Conservation (phyloP, 2,329 filamentous ascomycete species). For the Neospermospora avenae region DNA sequence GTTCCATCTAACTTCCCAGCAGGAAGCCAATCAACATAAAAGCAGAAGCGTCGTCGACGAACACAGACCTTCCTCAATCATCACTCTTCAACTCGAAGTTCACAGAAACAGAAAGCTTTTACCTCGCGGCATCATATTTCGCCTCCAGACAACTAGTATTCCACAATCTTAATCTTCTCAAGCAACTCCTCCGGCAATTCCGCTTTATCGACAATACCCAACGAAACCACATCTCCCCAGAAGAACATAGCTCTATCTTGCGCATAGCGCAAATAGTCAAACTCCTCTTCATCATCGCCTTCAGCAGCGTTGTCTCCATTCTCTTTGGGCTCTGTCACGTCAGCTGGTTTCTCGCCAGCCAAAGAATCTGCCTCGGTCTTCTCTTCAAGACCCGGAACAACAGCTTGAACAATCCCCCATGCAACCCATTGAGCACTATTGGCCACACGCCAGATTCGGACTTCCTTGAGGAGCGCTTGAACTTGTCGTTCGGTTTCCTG, state of each 20-base stretch:
- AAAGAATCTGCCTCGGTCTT: not conserved
- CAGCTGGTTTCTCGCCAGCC: not conserved
- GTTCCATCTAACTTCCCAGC: not conserved
- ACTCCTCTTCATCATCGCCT: conserved; percentile 53
- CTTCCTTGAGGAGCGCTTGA: conserved; percentile 70
- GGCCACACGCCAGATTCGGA: conserved; percentile 79
- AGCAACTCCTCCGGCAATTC: conserved; percentile 71
- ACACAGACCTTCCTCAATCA: not conserved
- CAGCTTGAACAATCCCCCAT: conserved; percentile 96
- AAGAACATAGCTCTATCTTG: conserved; percentile 91
- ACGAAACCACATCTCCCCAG: conserved; percentile 80
- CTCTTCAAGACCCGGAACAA: conserved; percentile 63
- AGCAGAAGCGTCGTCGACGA: not conserved
- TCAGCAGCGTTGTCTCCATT: conserved; percentile 19
- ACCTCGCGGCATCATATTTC: not conserved
- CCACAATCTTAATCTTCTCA: conserved; percentile 64
- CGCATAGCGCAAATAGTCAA: conserved; percentile 90
- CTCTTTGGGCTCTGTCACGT: conserved; percentile 8
- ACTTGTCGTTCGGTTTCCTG: conserved; percentile 65
- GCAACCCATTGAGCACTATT: conserved; percentile 91
- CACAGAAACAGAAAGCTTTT: not conserved
- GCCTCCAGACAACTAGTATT: conserved; percentile 41
- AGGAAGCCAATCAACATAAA: not conserved
- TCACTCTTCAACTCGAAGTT: not conserved
- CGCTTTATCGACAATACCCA: conserved; percentile 71